Evolutionary conservation across 257 asterid species (phyloP), one percentile per base, ranked within the genome.

Genomic region (Solanum piurae): DNA sequence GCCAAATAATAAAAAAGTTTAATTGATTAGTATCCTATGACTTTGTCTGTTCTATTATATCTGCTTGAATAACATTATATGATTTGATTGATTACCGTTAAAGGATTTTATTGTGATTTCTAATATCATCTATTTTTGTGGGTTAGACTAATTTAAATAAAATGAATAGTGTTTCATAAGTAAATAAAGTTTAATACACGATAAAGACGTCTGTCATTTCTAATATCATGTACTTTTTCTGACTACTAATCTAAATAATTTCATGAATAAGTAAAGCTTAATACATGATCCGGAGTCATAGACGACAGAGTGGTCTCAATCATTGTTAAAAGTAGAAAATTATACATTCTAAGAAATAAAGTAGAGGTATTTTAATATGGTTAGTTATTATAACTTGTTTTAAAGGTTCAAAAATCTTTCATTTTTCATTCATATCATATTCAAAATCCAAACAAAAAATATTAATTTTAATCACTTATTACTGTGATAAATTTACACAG

Each of bases 341-440:
- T 21, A 60, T 52, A 52, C 62, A 52, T 52, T 52, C 62, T 52
- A 16, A 52, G 60, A 52, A 52, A 58, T 7, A 58, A 3, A 8
- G 0, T 21, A 58, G 12, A 20, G 25, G n/a, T 55, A 18, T 0
- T 0, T 55, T 55, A 55, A 18, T 55, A 52, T 6, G 0, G 9
- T 52, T 52, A 6, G 9, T 0, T 18, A 52, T 14, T 49, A 52
- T 6, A 1, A 52, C 60, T 52, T 52, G 23, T 20, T 52, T 52
- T 52, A 52, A 52, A 52, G 58, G 21, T 46, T 46, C 7, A 5
- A 13, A 46, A 46, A 46, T 13, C 23, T 16, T 52, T 52, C 23
- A 52, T 18, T 52, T 52, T 52, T 52, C 60, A 5, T 49, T 49
- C 21, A 49, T 14, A 49, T 13, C 60, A 52, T 0, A 20, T 18